Conservation (phyloP, 2,329 filamentous ascomycete species). For the Pestalotiopsis sp. region DNA sequence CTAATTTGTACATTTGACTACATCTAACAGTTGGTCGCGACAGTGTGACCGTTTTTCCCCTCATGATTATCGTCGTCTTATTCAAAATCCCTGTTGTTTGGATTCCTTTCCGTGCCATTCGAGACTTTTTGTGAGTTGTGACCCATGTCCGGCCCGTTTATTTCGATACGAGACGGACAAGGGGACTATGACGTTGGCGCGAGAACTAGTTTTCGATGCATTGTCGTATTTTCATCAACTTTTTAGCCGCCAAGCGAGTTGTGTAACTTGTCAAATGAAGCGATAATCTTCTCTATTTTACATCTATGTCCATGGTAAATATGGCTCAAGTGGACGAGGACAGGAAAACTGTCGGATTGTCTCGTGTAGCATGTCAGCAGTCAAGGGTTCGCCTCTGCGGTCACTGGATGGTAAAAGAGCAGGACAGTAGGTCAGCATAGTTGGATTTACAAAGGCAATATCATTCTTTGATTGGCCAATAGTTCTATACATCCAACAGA, state of each 20-base stretch:
- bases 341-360: no score
- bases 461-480: no score
- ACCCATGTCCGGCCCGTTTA: not conserved
- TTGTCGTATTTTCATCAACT: not conserved
- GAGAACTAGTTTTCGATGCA: constrained; percentile 5
- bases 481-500: no score
- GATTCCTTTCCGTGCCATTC: not conserved
- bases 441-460: no score
- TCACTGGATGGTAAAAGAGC: no score
- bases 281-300: not conserved
- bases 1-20: not conserved
- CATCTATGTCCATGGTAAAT: no score
- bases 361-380: no score
- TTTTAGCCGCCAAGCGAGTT: not conserved
- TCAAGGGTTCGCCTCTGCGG: no score
- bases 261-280: not conserved
- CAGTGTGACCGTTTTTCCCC: no score
- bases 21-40: no score
- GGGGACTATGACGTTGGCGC: constrained; percentile 8
- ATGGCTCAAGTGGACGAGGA: no score
- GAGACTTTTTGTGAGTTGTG: not conserved
- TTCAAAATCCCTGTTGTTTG: not conserved
- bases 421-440: no score
- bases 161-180: constrained; percentile 5
- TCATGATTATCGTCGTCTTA: not conserved